Evolutionary conservation across 495 filamentous ascomycete species (phyloP), one percentile per base, ranked within the genome.

Genomic region (Neurospora sp.): DNA sequence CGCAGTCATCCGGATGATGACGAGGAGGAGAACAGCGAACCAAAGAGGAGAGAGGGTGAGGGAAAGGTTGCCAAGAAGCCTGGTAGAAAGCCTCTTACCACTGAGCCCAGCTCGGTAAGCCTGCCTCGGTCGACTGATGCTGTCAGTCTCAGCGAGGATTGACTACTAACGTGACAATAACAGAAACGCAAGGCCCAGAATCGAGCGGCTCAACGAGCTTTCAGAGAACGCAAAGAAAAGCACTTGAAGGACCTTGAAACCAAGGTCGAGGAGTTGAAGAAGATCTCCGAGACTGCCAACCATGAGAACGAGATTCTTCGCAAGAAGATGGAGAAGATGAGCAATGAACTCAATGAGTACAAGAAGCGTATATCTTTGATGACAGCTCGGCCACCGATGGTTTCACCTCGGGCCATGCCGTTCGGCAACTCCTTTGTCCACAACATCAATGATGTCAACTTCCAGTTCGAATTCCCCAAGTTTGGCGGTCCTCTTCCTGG

Each of bases 161-260:
- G 31, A 69, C 77, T 66, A 79, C 88, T 90, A 81, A 92, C 82
- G 42, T 44, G 66, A 27, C 11, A 69, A 3, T 8, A 35, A 73
- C 77, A 98, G 94, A 99, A 99, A 85, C 93, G 96, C 76, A 99
- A 99, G 84, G 96, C 96, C 12, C 96, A 99, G 79, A 99, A 99
- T 77, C 91, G 96, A 73, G 96, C 96, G 2, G 96, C 96, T 38
- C 96, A 99, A 83, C 89, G 96, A 54, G 96, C 96, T 8, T 99
- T 99, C 88, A 89, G 96, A 35, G 96, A 99, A 80, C 92, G 96
- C 69, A 99, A 99, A 84, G 96, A 99, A 83, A 97, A 93, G 83
- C 96, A 99, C 78, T 79, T 99, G 59, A 97, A 95, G 80, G 96
- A 99, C 78, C 85, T 99, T 37, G 96, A 99, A 81, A 93, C 90